phyloP scores from a whole-genome alignment of 1,139 yeast species.

The Zygosaccharomyces sapae region DNA sequence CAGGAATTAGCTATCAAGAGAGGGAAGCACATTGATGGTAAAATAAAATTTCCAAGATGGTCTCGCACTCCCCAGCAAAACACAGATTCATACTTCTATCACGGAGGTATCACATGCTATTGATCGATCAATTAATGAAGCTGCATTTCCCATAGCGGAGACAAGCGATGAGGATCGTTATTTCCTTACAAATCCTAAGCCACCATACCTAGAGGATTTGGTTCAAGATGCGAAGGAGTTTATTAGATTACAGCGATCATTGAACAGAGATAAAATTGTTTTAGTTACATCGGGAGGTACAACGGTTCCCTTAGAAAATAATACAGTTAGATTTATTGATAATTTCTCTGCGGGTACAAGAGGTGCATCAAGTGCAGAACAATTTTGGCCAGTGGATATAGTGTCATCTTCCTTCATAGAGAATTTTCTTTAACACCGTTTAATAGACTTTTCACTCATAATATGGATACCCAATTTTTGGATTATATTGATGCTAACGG shows the following conservation, averaged over 20 bases:
- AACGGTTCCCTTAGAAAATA: slow-evolving; percentile 93
- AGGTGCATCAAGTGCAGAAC: slow-evolving; percentile 94
- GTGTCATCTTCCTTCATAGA: slow-evolving; percentile 86
- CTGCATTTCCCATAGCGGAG: slow-evolving; percentile 66
- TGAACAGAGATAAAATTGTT: slow-evolving; percentile 54
- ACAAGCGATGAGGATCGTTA: slow-evolving; percentile 69
- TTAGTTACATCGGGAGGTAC: slow-evolving; percentile 97
- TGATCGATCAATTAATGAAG: slow-evolving; percentile 65
- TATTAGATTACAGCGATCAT: slow-evolving; percentile 46
- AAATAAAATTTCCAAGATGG: no score
- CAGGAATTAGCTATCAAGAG: no score
- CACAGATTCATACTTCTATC: slow-evolving; percentile 52
- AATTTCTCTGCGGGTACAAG: slow-evolving; percentile 97
- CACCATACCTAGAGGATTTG: slow-evolving; percentile 64
- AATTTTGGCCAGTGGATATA: slow-evolving; percentile 81
- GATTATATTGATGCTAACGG: slow-evolving; percentile 68
- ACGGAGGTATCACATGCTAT: slow-evolving; percentile 74
- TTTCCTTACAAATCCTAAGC: slow-evolving; percentile 68
- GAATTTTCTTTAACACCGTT: slow-evolving; percentile 90
- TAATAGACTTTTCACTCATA: slow-evolving; percentile 81
- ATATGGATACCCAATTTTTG: slow-evolving; percentile 69
- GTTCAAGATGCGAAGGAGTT: slow-evolving; percentile 55
- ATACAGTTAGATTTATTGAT: slow-evolving; percentile 93
- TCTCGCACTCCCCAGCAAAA: slow-evolving; percentile 1
- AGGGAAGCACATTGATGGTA: no score